A percentile compares a stretch with the other conserved stretches of the same genome.
Conservation (phyloP, 345 rosid genomes). For the Acer saccharum region DNA sequence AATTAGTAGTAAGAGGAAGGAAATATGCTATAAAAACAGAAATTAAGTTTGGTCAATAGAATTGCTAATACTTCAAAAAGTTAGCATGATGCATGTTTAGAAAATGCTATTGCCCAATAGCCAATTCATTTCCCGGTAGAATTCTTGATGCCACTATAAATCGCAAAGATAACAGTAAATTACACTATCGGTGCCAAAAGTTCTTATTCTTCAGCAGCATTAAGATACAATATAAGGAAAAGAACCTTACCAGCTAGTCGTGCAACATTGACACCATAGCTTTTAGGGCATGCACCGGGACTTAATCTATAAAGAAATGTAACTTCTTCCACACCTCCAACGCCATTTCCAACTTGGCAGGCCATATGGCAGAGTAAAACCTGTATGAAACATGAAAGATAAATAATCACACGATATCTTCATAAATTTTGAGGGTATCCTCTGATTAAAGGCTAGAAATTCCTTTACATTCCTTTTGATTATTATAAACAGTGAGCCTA, state of each 20-base stretch:
- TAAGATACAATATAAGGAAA: background rate
- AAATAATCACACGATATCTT: background rate
- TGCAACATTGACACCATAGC: slow-evolving; percentile 97
- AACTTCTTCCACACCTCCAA: slow-evolving; percentile 73
- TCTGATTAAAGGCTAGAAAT: background rate
- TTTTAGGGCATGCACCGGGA: slow-evolving; percentile 90
- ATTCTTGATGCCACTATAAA: background rate
- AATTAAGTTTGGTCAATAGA: background rate
- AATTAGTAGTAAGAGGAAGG: slow-evolving; percentile 11
- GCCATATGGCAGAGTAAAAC: slow-evolving; percentile 94
- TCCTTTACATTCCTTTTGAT: background rate
- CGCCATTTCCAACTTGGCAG: slow-evolving; percentile 78
- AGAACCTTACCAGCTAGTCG: slow-evolving; percentile 77
- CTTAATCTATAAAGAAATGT: slow-evolving; percentile 86
- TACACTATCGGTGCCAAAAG: background rate
- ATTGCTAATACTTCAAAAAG: background rate
- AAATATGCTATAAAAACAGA: slow-evolving; percentile 6
- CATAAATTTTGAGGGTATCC: background rate
- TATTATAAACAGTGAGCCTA: background rate
- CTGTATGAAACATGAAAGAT: slow-evolving; percentile 35
- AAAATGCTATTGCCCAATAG: background rate
- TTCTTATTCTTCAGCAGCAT: slow-evolving; percentile 5
- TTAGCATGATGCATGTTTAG: background rate
- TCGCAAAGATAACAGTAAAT: background rate
- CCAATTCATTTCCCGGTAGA: background rate